These are phyloP conservation scores for Trichoderma lentiforme DNA, from an alignment of 2,329 filamentous ascomycete species.

Conservation along the genomic window DNA sequence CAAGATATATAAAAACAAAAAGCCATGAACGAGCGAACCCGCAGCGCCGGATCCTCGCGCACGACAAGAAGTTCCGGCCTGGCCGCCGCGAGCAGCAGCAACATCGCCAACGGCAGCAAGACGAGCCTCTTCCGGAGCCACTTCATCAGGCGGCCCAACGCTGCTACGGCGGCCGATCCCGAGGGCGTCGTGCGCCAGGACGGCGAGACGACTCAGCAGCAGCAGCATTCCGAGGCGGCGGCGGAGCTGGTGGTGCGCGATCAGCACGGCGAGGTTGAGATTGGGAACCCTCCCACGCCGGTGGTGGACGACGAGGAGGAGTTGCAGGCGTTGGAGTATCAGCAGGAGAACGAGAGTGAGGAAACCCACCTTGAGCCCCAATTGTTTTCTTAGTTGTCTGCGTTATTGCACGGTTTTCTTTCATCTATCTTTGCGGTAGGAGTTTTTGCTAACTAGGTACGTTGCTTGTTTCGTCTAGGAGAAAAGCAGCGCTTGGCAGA, in stretches of 20 bases:
- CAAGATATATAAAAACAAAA: neutral
- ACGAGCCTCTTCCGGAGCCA: constrained; percentile 59
- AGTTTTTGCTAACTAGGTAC: neutral
- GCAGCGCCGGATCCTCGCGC: constrained; percentile 11
- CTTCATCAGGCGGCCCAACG: constrained; percentile 55
- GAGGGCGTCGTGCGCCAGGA: constrained; percentile 51
- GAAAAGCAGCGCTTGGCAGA: constrained; percentile 60
- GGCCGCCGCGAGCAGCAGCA: neutral
- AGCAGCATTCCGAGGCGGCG: constrained; percentile 35
- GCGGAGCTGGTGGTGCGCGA: constrained; percentile 61
- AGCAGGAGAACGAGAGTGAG: constrained; percentile 54
- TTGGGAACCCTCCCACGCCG: constrained; percentile 55
- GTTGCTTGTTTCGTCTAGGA: constrained; percentile 34
- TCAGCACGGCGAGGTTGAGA: constrained; percentile 59
- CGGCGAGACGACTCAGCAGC: constrained; percentile 36
- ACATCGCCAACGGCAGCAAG: constrained; percentile 8
- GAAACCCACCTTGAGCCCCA: neutral
- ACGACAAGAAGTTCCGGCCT: constrained; percentile 4
- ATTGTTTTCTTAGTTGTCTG: neutral
- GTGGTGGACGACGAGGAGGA: constrained; percentile 54
- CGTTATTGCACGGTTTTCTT: neutral
- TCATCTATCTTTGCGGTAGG: neutral
- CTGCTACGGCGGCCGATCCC: constrained; percentile 37
- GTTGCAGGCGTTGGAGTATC: constrained; percentile 52
- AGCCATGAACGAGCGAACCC: constrained; percentile 16